A percentile compares a stretch with the other conserved stretches of the same genome.
Evolutionary conservation across 495 filamentous ascomycete species (phyloP).

Genomic region (Aspergillus carlsbadensis): DNA sequence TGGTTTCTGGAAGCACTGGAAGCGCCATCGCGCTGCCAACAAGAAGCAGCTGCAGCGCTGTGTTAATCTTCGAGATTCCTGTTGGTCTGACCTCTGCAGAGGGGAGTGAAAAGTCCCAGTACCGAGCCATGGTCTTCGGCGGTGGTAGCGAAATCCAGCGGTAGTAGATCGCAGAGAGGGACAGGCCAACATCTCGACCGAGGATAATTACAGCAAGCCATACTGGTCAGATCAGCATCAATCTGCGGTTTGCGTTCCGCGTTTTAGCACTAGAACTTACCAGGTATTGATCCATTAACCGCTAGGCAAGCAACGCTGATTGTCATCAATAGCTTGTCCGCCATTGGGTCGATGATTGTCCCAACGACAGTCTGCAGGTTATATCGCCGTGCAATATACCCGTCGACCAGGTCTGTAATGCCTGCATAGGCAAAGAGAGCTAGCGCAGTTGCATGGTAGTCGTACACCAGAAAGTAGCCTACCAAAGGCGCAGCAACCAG

Average conservation of each 20-base stretch:
- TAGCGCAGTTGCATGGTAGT: conserved; percentile 74
- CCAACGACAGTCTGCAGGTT: conserved; percentile 91
- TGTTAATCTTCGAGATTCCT: conserved; percentile 86
- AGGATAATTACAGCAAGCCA: conserved; percentile 88
- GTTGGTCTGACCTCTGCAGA: conserved; percentile 93
- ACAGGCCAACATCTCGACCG: conserved; percentile 83
- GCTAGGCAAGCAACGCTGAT: conserved; percentile 81
- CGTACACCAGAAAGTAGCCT: conserved; percentile 84
- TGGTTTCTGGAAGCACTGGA: conserved; percentile 57
- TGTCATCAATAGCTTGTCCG: conserved; percentile 94
- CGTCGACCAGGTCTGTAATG: conserved; percentile 87
- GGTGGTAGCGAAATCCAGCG: conserved; percentile 90
- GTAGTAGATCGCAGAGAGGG: conserved; percentile 89
- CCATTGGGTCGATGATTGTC: conserved; percentile 95
- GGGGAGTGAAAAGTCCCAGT: conserved; percentile 96
- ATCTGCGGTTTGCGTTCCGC: neutral
- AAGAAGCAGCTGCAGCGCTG: conserved; percentile 73
- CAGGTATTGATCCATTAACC: conserved; percentile 73
- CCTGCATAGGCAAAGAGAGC: conserved; percentile 88
- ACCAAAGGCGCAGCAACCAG: conserved; percentile 81
- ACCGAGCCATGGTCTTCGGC: conserved; percentile 88
- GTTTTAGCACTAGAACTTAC: conserved; percentile 49
- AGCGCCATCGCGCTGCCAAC: conserved; percentile 75
- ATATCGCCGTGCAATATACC: conserved; percentile 85
- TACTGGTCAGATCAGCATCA: conserved; percentile 43